Percentiles rank a stretch among this genome's conserved stretches.
Conservation (phyloP, 106 monocot genomes). For the Vanilla planifolia region DNA sequence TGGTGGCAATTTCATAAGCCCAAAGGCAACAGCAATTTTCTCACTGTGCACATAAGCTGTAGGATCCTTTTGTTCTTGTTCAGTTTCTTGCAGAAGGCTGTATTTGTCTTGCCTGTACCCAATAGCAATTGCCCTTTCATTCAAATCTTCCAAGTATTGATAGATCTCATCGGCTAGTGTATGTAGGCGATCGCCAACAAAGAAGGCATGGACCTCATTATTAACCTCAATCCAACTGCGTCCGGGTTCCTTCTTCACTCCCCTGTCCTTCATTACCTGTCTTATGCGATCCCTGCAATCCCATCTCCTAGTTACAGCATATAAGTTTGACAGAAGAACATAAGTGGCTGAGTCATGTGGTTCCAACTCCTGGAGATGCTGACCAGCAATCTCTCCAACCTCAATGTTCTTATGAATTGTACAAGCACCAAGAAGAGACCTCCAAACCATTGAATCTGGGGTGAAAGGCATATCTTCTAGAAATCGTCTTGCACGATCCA, state of each 20-base stretch:
- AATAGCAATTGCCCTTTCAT: conserved; percentile 26
- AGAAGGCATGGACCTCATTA: conserved; percentile 53
- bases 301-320: conserved; percentile 56
- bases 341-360: conserved; percentile 74
- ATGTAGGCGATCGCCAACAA: conserved; percentile 53
- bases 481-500: conserved; percentile 48
- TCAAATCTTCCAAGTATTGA: conserved; percentile 41
- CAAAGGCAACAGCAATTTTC: conserved; percentile 80
- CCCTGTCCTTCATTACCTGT: conserved; percentile 63
- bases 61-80: conserved; percentile 49
- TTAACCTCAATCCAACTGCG: conserved; percentile 69
- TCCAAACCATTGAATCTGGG: conserved; percentile 78
- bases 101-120: conserved; percentile 66
- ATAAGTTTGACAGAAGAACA: conserved; percentile 79
- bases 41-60: conserved; percentile 57
- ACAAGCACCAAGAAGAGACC: conserved; percentile 76
- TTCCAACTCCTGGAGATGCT: conserved; percentile 55
- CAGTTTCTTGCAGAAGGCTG: conserved; percentile 43
- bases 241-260: conserved; percentile 77
- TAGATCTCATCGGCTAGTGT: conserved; percentile 43
- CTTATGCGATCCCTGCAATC: conserved; percentile 38
- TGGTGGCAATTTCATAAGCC: conserved; percentile 46
- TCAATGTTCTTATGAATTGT: conserved; percentile 67
- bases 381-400: conserved; percentile 67
- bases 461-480: conserved; percentile 52